Percentiles rank a stretch among this genome's conserved stretches.
Evolutionary conservation across 768 basidiomycete species (phyloP).

Genomic region (Termitomyces titanicus): DNA sequence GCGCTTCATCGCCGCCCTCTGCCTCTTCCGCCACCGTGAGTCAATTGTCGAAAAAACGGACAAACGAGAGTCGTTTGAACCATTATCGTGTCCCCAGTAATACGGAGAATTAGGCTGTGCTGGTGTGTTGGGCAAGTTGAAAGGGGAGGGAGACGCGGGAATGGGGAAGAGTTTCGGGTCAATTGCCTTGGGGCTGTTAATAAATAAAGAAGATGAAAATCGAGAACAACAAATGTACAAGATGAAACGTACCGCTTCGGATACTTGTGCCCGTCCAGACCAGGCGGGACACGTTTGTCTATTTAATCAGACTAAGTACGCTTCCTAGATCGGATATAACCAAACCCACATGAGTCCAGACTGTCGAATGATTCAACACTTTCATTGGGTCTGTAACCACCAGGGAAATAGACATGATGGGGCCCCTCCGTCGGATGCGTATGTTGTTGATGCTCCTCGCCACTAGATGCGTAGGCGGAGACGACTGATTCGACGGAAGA

Average conservation of each 20-base stretch:
- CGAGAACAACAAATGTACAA: neutral
- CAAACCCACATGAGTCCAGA: constrained; percentile 13
- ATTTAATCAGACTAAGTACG: neutral
- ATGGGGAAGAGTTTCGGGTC: constrained; percentile 20
- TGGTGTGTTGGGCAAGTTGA: constrained; percentile 19
- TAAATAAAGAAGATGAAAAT: neutral
- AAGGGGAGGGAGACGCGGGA: constrained; percentile 17
- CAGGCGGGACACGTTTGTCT: constrained; percentile 10
- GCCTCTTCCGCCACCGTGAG: constrained; percentile 65
- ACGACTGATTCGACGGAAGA: constrained; percentile 25
- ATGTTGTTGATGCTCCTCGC: constrained; percentile 11
- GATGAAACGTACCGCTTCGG: constrained; percentile 10
- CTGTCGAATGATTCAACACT: constrained; percentile 18
- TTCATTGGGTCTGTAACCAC: constrained; percentile 17
- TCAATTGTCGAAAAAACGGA: constrained; percentile 52
- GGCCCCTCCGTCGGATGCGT: constrained; percentile 14
- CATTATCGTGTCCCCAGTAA: constrained; percentile 12
- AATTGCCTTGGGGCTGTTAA: constrained; percentile 14
- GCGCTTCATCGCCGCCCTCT: constrained; percentile 88
- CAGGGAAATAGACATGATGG: constrained; percentile 19
- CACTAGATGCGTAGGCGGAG: constrained; percentile 11
- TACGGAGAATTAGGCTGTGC: constrained; percentile 19
- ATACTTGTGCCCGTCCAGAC: constrained; percentile 11
- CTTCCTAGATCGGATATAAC: neutral
- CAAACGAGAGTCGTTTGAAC: constrained; percentile 33